These are phyloP conservation scores for Auriscalpium orientale DNA, from an alignment of 768 basidiomycete genomes.

Conservation along the genomic window DNA sequence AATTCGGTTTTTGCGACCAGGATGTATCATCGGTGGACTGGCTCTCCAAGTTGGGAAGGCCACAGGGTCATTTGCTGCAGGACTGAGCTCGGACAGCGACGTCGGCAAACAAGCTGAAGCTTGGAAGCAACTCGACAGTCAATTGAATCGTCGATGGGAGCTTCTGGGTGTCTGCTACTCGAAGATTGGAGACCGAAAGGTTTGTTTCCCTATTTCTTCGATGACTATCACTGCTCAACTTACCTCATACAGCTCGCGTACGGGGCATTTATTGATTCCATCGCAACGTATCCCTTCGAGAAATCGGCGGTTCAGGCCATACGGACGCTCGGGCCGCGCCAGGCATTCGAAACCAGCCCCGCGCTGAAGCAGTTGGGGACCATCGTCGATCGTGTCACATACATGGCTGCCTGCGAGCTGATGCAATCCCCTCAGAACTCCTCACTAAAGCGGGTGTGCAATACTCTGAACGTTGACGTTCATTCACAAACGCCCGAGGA, in stretches of 20 bases:
- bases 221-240: too few species aligned
- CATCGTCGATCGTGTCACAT: constrained; percentile 61
- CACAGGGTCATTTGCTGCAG: background rate
- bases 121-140: constrained; percentile 57
- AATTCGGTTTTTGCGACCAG: constrained; percentile 56
- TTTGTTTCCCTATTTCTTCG: constrained; percentile 22
- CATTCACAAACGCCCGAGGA: background rate
- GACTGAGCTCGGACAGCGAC: constrained; percentile 15
- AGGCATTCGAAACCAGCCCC: constrained; percentile 34
- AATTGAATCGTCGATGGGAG: constrained; percentile 71
- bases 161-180: constrained; percentile 70
- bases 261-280: constrained; percentile 36
- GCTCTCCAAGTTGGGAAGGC: constrained; percentile 21
- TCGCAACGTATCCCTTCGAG: constrained; percentile 21
- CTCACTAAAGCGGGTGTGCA: constrained; percentile 30
- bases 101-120: constrained; percentile 24
- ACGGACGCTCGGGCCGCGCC: constrained; percentile 8
- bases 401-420: constrained; percentile 61
- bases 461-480: constrained; percentile 2
- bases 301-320: constrained; percentile 10
- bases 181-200: constrained; percentile 73
- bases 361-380: constrained; percentile 47
- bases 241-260: constrained; percentile 44
- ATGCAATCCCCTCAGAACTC: constrained; percentile 42
- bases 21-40: constrained; percentile 51